Conservation (phyloP, 2,329 filamentous ascomycete species). For the Furcasterigmium furcatum region DNA sequence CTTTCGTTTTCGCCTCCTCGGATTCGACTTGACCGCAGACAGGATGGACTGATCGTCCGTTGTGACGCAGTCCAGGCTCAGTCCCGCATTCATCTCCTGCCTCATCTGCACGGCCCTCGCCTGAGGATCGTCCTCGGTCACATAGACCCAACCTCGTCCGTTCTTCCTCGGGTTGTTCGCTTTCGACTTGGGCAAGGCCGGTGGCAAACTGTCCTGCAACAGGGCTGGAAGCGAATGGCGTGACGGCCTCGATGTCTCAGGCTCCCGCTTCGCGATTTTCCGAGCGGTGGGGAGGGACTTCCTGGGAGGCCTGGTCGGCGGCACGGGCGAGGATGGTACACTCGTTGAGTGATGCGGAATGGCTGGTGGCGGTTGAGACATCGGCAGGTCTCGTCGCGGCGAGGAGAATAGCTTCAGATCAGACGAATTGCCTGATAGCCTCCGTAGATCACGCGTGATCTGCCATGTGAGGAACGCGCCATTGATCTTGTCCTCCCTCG, state of each 20-base stretch:
- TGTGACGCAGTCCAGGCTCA: neutral
- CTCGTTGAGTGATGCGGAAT: no score
- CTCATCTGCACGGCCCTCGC: neutral
- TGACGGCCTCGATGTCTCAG: no score
- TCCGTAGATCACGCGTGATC: slow-evolving; percentile 34
- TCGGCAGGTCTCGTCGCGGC: slow-evolving; percentile 9
- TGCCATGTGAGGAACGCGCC: slow-evolving; percentile 41
- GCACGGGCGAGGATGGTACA: no score
- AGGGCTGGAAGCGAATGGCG: no score
- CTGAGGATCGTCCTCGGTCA: neutral
- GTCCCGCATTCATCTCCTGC: neutral
- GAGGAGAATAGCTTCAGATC: slow-evolving; percentile 9
- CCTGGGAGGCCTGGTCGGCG: neutral
- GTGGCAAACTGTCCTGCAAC: no score
- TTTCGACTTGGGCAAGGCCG: neutral
- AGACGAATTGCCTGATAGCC: slow-evolving; percentile 24
- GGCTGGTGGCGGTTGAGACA: neutral
- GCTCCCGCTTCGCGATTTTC: no score
- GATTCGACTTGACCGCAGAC: slow-evolving; percentile 46
- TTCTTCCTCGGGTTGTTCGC: neutral
- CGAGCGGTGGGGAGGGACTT: no score
- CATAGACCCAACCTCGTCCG: neutral
- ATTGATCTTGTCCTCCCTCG: slow-evolving; percentile 42
- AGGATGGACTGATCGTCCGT: slow-evolving; percentile 35
- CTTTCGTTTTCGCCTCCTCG: slow-evolving; percentile 44